Evolutionary conservation across 2,329 filamentous ascomycete genomes (phyloP), one percentile per base, ranked within the genome.

Genomic region (Ophiocordyceps camponoti-rufipedis): DNA sequence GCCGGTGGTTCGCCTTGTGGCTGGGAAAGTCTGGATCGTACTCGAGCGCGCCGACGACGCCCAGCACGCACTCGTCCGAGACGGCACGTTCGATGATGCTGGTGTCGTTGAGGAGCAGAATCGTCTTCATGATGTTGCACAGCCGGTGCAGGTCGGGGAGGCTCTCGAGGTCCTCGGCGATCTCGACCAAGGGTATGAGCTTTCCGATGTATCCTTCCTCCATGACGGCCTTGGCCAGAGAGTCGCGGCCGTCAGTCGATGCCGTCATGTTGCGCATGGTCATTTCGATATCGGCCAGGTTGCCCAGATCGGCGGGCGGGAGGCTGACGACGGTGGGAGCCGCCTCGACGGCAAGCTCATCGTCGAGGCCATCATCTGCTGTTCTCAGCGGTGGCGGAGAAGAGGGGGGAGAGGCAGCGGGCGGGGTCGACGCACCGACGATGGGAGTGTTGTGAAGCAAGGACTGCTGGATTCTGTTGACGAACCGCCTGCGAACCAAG

Each of bases 1-100:
- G 85, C 48, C 91, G 79, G 59, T 98, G 91, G 58, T 96, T 96
- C 23, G 91, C 89, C 61, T 95, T 96, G 70, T 96, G 91, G 48
- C 82, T 87, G 7, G 91, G 91, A 55, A 96, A 98, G 62, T 98
- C 91, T 1, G 91, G 89, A 56, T 98, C 91, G 65, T 96, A 98
- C 68, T 98, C 91, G 50, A 98, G 69, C 23, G 91, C 91, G 48
- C 91, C 91, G 35, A 98, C 88, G 28, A 96, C 89, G 16, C 89
- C 91, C 52, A 94, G 67, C 41, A 96, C 80, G 52, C 88, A 82
- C 47, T 87, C 78, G 63, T 96, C 89, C 13, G 84, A 85, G 28
- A 98, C 88, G 13, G 89, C 83, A 53, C 86, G 81, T 62, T 98
- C 91, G 56, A 98, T 94, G 51, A 98, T 94, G 48, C 80, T 75